A percentile compares a stretch with the other conserved stretches of the same genome.
These are phyloP conservation scores for Cnidoscolus chayamansa DNA, from an alignment of 441 rosid species.

Conservation along the genomic window DNA sequence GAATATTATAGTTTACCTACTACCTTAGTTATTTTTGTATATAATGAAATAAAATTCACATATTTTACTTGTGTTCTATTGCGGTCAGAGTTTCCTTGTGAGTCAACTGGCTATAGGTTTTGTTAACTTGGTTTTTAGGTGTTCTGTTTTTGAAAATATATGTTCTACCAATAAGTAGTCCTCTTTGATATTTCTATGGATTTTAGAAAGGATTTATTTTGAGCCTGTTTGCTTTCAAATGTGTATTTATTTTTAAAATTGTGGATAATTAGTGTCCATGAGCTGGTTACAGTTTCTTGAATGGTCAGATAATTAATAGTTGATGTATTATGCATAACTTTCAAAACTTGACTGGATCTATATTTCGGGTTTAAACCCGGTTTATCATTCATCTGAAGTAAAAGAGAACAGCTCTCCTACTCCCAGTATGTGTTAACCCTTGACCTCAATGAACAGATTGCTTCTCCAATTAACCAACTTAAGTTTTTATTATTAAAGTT, in stretches of 20 bases:
- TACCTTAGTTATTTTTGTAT: neutral
- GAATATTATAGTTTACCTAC: neutral
- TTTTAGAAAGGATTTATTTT: neutral
- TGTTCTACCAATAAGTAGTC: constrained; percentile 6
- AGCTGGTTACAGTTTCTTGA: neutral
- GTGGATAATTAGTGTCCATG: too few relatives aligned
- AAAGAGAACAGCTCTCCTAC: too few relatives aligned
- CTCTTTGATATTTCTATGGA: neutral
- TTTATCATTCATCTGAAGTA: too few relatives aligned
- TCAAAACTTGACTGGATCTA: too few relatives aligned
- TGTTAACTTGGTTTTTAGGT: constrained; percentile 7
- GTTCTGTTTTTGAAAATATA: neutral
- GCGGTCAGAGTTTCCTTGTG: neutral
- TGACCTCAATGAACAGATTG: too few relatives aligned
- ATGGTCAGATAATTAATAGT: neutral
- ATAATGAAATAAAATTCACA: neutral
- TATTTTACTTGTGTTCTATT: neutral
- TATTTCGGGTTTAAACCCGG: too few relatives aligned
- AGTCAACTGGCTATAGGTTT: neutral
- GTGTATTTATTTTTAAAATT: neutral
- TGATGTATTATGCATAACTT: neutral
- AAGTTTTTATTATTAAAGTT: too few relatives aligned
- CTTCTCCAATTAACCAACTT: too few relatives aligned
- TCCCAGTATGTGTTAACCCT: too few relatives aligned
- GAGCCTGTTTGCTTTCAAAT: neutral